These are phyloP conservation scores for Penicillium sp. DNA, from an alignment of 2,329 filamentous ascomycete species.

Conservation along the genomic window DNA sequence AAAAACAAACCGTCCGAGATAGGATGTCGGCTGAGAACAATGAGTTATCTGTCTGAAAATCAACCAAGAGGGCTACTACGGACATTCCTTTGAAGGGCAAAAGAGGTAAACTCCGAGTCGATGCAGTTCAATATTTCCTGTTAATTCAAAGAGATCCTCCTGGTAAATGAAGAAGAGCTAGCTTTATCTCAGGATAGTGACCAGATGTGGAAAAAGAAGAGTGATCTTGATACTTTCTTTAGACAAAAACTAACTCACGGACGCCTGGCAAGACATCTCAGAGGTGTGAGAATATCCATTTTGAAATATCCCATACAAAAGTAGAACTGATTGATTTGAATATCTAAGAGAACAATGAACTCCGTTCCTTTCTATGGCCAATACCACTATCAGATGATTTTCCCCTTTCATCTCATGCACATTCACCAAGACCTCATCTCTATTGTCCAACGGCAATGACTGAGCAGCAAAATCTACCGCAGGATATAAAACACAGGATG, in stretches of 20 bases:
- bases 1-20: no score
- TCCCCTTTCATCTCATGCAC: neutral
- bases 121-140: no score
- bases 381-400: no score
- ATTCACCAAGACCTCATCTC: neutral
- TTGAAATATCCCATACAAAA: neutral
- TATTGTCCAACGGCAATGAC: neutral
- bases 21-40: no score
- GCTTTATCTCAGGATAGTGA: no score
- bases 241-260: neutral
- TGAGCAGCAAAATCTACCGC: neutral
- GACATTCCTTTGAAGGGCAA: no score
- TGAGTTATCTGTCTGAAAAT: no score
- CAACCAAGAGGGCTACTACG: no score
- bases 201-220: neutral
- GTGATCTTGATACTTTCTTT: neutral
- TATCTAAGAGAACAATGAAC: neutral
- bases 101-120: no score
- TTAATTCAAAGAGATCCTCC: no score
- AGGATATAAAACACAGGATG: constrained; percentile 4
- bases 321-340: neutral
- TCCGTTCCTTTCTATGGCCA: neutral
- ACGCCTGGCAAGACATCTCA: neutral
- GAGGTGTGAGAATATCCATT: neutral
- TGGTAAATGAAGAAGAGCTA: no score